phyloP scores from a whole-genome alignment of 495 filamentous ascomycete species.

The Penicillium angulare region DNA sequence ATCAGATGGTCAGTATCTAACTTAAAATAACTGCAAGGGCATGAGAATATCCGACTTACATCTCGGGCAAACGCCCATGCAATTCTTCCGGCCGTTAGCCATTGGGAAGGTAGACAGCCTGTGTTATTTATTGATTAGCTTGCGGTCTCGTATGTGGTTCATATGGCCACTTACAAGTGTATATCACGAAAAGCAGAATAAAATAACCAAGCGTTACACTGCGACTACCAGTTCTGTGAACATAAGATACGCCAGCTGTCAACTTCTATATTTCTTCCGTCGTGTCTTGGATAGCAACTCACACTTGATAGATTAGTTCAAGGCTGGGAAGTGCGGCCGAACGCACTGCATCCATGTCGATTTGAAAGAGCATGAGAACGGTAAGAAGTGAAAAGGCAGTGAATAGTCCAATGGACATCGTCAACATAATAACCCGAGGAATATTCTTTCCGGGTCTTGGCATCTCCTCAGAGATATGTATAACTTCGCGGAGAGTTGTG shows the following conservation, averaged over 20 bases:
- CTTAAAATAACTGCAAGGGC: not conserved
- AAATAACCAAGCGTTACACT: too few relatives aligned
- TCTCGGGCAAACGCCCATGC: slow-evolving; percentile 42
- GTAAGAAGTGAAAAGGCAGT: slow-evolving; percentile 34
- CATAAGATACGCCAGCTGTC: too few relatives aligned
- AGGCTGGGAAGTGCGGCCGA: not conserved
- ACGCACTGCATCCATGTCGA: slow-evolving; percentile 19
- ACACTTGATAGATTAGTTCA: slow-evolving; percentile 2
- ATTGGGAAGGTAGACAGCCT: slow-evolving; percentile 18
- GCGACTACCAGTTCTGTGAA: too few relatives aligned
- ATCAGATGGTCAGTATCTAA: too few relatives aligned
- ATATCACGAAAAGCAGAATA: too few relatives aligned
- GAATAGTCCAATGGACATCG: slow-evolving; percentile 34
- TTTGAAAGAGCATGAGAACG: slow-evolving; percentile 31
- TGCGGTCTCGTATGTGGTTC: too few relatives aligned
- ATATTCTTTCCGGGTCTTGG: slow-evolving; percentile 1
- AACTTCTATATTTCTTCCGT: too few relatives aligned
- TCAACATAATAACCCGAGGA: slow-evolving; percentile 13
- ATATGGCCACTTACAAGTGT: too few relatives aligned
- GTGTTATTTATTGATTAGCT: too few relatives aligned
- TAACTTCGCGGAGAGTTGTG: slow-evolving; percentile 14
- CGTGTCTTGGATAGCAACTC: too few relatives aligned
- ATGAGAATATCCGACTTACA: slow-evolving; percentile 2
- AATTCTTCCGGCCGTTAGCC: slow-evolving; percentile 29
- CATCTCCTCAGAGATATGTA: slow-evolving; percentile 31